Evolutionary conservation across 176 grass and related monocot species (phyloP), one percentile per base, ranked within the genome.

Genomic region (Bromus sterilis): DNA sequence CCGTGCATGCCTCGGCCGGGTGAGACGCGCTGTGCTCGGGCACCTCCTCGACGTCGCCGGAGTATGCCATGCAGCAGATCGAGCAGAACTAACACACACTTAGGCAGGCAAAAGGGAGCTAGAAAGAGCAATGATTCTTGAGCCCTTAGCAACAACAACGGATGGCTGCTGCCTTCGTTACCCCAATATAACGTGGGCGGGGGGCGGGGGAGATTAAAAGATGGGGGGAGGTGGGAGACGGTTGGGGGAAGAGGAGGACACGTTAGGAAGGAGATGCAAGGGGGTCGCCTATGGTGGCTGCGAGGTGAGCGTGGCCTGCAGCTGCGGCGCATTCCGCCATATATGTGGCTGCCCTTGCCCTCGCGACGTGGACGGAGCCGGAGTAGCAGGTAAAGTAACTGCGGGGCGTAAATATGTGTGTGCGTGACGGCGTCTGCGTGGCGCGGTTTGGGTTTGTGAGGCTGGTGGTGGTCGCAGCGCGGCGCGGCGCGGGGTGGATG

Each of bases 261-360:
- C 83, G 88, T 90, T 82, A 77, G 11, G 25, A 32, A 40, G 78
- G 42, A 57, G 85, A 53, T 37, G 20, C 18, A 0, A 39, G 15
- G 32, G 18, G 26, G 6, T 31, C 69, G 48, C 63, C 71, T 89
- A 90, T 82, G 88, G 88, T 86, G 79, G 73, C 64, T n/a, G 79
- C 66, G 83, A 78, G 30, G 66, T 84, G 79, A 90, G 88, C 88
- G 88, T 90, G 83, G 83, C 83, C 74, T 78, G 78, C 64, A 14
- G 49, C 71, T 11, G 8, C 60, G 24, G 12, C 25, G 41, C 13
- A n/a, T 73, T 49, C 10, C 23, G 31, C 49, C 16, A 13, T 73
- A 79, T 61, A 40, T 86, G 88, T 86, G 88, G 88, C 48, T 86
- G 79, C 74, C 74, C 57, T 81, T 36, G 73, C 83, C 66, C 37